These are phyloP conservation scores for Santalum album DNA, from an alignment of 164 flowering plant genomes.

Conservation along the genomic window DNA sequence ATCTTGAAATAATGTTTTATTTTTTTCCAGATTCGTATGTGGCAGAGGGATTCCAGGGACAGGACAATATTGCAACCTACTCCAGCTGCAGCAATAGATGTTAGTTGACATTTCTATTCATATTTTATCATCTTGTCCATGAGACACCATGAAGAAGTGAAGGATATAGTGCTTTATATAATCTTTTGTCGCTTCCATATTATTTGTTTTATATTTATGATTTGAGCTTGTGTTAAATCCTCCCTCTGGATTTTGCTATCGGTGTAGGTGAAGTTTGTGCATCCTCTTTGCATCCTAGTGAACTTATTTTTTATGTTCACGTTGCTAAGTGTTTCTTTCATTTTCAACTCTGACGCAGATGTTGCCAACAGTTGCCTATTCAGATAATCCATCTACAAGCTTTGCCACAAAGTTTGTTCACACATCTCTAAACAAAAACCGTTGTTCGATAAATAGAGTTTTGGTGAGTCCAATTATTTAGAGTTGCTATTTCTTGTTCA, in stretches of 20 bases:
- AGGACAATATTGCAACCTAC: slow-evolving; percentile 84
- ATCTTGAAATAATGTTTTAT: slow-evolving; percentile 2
- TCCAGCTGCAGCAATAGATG: slow-evolving; percentile 97
- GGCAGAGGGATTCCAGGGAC: slow-evolving; percentile 88
- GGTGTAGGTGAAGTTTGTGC: background rate
- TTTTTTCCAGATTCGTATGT: slow-evolving; percentile 67
- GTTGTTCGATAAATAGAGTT: slow-evolving; percentile 90
- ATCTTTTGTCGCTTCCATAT: too few species aligned
- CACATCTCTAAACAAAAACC: slow-evolving; percentile 87
- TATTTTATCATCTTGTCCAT: background rate
- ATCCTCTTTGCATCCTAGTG: background rate
- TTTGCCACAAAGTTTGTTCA: slow-evolving; percentile 98
- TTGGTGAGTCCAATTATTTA: slow-evolving; percentile 44
- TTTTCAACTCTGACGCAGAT: slow-evolving; percentile 42
- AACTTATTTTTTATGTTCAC: background rate
- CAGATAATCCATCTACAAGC: slow-evolving; percentile 92
- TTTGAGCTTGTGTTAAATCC: background rate
- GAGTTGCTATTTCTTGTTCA: too few species aligned
- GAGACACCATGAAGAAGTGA: too few species aligned
- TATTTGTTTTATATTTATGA: background rate
- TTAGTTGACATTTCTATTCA: slow-evolving; percentile 29
- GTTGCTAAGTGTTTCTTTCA: slow-evolving; percentile 2
- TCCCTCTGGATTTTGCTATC: background rate
- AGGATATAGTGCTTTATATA: too few species aligned
- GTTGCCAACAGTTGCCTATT: slow-evolving; percentile 83